phyloP scores from a whole-genome alignment of 345 rosid species.

The Nephelium lappaceum region DNA sequence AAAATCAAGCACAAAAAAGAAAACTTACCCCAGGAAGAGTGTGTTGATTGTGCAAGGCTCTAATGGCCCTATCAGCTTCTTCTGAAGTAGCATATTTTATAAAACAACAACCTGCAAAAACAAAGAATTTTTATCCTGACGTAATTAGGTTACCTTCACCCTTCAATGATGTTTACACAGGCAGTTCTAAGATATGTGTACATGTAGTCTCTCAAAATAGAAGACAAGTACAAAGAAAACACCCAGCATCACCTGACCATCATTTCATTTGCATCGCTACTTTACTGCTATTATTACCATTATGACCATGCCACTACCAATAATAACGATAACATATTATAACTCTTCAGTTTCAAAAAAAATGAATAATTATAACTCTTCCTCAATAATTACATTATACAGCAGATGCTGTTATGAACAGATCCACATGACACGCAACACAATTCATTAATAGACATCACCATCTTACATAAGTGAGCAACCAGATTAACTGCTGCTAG shows the following conservation, averaged over 20 bases:
- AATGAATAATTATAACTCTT: too few species aligned
- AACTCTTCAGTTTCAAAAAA: too few species aligned
- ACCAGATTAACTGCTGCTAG: not conserved
- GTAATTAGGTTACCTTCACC: constrained; percentile 31
- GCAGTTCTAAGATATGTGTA: constrained; percentile 16
- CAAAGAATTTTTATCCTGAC: constrained; percentile 45
- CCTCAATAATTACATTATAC: not conserved
- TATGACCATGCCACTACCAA: not conserved
- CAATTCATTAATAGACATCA: not conserved
- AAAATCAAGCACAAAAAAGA: constrained; percentile 11
- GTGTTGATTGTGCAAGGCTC: constrained; percentile 90
- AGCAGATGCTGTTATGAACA: not conserved
- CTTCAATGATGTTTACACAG: constrained; percentile 18
- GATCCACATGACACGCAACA: not conserved
- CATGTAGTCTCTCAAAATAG: not conserved
- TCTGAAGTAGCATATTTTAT: constrained; percentile 88
- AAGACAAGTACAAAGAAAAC: not conserved
- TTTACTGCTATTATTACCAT: not conserved
- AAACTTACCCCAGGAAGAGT: constrained; percentile 90
- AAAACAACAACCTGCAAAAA: constrained; percentile 96
- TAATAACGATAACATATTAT: not conserved
- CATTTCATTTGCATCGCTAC: not conserved
- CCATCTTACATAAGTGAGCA: not conserved
- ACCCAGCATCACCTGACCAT: not conserved
- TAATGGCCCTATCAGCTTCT: constrained; percentile 96